phyloP scores from a whole-genome alignment of 176 grass and related monocot genomes.

The Juncus effusus region DNA sequence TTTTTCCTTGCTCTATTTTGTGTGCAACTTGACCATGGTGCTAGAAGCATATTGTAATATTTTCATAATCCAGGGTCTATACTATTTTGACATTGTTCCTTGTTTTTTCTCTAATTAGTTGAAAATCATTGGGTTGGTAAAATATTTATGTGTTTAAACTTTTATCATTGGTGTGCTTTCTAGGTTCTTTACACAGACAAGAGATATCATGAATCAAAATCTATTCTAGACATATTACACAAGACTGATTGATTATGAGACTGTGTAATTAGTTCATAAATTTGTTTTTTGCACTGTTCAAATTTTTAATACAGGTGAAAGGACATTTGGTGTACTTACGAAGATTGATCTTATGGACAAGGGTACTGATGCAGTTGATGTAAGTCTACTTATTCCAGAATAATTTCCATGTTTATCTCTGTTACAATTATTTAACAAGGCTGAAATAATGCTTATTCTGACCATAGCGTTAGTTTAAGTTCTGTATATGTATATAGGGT shows the following conservation, averaged over 20 bases:
- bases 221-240: too few relatives aligned
- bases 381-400: conserved; percentile 41
- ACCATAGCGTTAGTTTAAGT: neutral
- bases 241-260: neutral
- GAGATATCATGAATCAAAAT: too few relatives aligned
- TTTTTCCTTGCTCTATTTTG: too few relatives aligned
- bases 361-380: conserved; percentile 98
- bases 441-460: neutral
- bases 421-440: neutral
- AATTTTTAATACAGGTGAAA: conserved; percentile 61
- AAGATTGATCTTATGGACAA: conserved; percentile 99
- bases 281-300: neutral
- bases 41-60: too few relatives aligned
- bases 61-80: too few relatives aligned
- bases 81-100: too few relatives aligned
- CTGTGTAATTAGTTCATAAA: neutral
- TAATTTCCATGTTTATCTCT: neutral
- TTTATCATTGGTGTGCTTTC: too few relatives aligned
- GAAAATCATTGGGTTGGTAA: too few relatives aligned
- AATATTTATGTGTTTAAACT: too few relatives aligned
- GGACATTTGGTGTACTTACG: conserved; percentile 94
- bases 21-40: too few relatives aligned
- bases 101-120: too few relatives aligned
- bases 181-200: too few relatives aligned
- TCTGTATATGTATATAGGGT: neutral